These are phyloP conservation scores for Torulaspora delbrueckii DNA, from an alignment of 805 yeast species.

Conservation along the genomic window DNA sequence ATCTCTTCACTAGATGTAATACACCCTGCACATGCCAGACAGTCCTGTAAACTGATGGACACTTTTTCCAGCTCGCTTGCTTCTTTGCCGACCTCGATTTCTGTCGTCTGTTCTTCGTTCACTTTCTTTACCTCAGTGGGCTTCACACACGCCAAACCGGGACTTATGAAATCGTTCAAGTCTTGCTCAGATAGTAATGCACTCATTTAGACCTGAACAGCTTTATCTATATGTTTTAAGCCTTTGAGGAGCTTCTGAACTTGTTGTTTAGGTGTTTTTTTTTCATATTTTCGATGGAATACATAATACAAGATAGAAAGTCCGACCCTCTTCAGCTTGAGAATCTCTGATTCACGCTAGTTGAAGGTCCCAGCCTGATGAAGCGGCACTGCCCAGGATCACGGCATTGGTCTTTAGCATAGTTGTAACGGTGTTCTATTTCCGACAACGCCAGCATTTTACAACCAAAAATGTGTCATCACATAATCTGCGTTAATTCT, in stretches of 20 bases:
- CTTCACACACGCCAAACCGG: slow-evolving; percentile 91
- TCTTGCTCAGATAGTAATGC: slow-evolving; percentile 85
- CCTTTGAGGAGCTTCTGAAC: background rate
- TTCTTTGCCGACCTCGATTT: slow-evolving; percentile 63
- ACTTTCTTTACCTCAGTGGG: slow-evolving; percentile 49
- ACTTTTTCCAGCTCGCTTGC: slow-evolving; percentile 64
- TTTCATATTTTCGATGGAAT: background rate
- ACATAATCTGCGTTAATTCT: background rate
- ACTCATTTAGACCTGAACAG: slow-evolving; percentile 53
- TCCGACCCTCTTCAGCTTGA: too few relatives aligned
- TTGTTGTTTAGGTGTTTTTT: background rate
- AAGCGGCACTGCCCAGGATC: background rate
- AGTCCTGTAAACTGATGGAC: slow-evolving; percentile 83
- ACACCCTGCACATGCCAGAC: slow-evolving; percentile 95
- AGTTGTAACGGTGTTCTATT: background rate
- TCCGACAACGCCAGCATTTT: background rate
- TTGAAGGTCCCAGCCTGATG: background rate
- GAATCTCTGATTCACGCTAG: background rate
- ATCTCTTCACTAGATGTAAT: slow-evolving; percentile 97
- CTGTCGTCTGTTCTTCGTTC: slow-evolving; percentile 23
- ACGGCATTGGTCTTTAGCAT: background rate
- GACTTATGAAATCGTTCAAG: slow-evolving; percentile 88
- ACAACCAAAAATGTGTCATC: background rate
- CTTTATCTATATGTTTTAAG: background rate
- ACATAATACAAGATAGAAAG: too few relatives aligned